phyloP scores from a whole-genome alignment of 257 asterid genomes.

The Lavandula angustifolia region DNA sequence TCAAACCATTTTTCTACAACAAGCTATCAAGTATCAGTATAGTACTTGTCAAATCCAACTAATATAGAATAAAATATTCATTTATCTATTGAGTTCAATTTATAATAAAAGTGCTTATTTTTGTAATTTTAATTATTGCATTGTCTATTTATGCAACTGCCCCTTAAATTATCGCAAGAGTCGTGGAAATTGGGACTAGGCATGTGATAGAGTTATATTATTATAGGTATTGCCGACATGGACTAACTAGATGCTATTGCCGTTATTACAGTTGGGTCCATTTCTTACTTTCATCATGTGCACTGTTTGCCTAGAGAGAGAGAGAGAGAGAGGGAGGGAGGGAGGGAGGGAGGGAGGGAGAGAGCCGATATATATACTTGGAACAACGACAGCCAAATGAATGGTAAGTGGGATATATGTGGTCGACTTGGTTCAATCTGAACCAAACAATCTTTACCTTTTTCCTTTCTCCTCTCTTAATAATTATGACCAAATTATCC shows the following conservation, averaged over 20 bases:
- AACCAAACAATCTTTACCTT: conserved; percentile 26
- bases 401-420: conserved; percentile 27
- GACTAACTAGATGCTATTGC: conserved; percentile 27
- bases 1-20: too few relatives aligned
- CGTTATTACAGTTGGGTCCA: conserved; percentile 46
- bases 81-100: too few relatives aligned
- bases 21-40: too few relatives aligned
- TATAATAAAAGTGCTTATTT: too few relatives aligned
- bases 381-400: conserved; percentile 44
- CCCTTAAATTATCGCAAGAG: too few relatives aligned
- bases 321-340: not conserved
- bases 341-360: not conserved
- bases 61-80: too few relatives aligned
- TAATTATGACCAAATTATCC: conserved; percentile 19
- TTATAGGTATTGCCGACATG: conserved; percentile 39
- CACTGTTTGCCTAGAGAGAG: conserved; percentile 21
- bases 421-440: conserved; percentile 36
- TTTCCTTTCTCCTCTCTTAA: not conserved
- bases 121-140: too few relatives aligned
- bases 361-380: conserved; percentile 23
- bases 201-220: conserved; percentile 29
- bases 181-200: conserved; percentile 24
- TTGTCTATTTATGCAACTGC: too few relatives aligned
- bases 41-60: too few relatives aligned
- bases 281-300: conserved; percentile 33